Percentiles rank a stretch among this genome's conserved stretches.
These are phyloP conservation scores for Talaromyces thailandensis DNA, from an alignment of 495 filamentous ascomycete genomes.

Conservation along the genomic window DNA sequence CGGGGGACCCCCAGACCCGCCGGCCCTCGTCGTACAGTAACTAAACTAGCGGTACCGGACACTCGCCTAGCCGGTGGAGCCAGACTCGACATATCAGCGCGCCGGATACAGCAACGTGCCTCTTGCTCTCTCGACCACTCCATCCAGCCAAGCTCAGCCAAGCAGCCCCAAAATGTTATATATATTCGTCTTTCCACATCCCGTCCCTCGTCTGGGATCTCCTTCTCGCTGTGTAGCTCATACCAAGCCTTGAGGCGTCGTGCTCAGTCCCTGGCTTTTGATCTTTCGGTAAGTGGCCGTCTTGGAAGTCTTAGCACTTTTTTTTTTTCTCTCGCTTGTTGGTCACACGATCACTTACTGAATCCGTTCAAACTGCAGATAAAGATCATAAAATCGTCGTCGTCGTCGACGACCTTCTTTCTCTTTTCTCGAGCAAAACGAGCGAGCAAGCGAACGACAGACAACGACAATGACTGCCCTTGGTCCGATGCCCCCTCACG, in stretches of 20 bases:
- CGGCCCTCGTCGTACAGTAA: background rate
- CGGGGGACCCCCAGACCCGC: background rate
- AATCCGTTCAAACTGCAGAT: background rate
- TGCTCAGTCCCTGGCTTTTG: background rate
- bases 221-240: background rate
- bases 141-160: background rate
- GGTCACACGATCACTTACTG: background rate
- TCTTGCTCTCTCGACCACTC: background rate
- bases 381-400: background rate
- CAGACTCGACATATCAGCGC: constrained; percentile 1
- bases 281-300: background rate
- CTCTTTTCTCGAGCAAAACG: background rate
- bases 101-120: constrained; percentile 1
- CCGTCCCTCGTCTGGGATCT: background rate
- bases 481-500: constrained; percentile 35
- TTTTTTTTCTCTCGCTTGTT: background rate
- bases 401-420: background rate
- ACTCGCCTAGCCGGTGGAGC: background rate
- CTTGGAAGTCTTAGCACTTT: background rate
- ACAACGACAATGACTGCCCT: constrained; percentile 2
- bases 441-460: background rate
- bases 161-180: background rate
- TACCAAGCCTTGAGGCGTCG: constrained; percentile 1
- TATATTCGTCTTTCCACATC: background rate
- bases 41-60: background rate